phyloP scores from a whole-genome alignment of 2,329 filamentous ascomycete species.

The Decorospora gaudefroyi region DNA sequence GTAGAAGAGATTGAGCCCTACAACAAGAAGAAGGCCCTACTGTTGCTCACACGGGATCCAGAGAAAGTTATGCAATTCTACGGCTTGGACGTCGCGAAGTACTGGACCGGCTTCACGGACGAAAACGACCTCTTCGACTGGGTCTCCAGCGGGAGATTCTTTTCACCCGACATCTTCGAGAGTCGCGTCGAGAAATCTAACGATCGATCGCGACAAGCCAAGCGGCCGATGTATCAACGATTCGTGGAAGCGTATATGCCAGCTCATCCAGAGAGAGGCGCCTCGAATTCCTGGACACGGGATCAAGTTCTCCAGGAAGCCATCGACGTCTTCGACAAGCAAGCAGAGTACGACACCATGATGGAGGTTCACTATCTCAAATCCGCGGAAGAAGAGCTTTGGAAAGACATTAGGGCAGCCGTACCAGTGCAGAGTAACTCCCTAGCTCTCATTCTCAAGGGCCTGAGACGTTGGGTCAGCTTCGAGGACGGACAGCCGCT shows the following conservation, averaged over 20 bases:
- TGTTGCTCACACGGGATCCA: constrained; percentile 66
- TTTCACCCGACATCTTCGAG: constrained; percentile 53
- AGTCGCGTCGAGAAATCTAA: constrained; percentile 50
- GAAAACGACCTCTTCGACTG: constrained; percentile 66
- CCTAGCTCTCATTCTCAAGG: constrained; percentile 31
- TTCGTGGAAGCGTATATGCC: constrained; percentile 71
- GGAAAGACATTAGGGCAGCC: constrained; percentile 51
- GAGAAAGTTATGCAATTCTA: constrained; percentile 64
- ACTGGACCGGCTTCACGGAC: constrained; percentile 60
- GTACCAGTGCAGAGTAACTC: constrained; percentile 35
- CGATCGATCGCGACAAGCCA: constrained; percentile 61
- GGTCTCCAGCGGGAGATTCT: constrained; percentile 62
- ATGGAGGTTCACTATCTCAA: constrained; percentile 48
- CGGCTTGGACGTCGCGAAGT: constrained; percentile 59
- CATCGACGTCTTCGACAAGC: constrained; percentile 57
- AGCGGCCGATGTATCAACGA: constrained; percentile 60
- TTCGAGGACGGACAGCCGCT: constrained; percentile 31
- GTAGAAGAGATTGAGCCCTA: constrained; percentile 68
- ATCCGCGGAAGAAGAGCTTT: constrained; percentile 48
- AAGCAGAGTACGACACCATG: constrained; percentile 52
- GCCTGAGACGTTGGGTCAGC: constrained; percentile 44
- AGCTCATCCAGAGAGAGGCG: constrained; percentile 50
- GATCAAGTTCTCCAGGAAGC: constrained; percentile 59
- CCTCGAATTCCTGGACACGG: constrained; percentile 39
- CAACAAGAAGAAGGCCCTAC: constrained; percentile 60